Base-by-base conservation (phyloP, 371 early-diverging fungal species). In the Mucor sp. region DNA sequence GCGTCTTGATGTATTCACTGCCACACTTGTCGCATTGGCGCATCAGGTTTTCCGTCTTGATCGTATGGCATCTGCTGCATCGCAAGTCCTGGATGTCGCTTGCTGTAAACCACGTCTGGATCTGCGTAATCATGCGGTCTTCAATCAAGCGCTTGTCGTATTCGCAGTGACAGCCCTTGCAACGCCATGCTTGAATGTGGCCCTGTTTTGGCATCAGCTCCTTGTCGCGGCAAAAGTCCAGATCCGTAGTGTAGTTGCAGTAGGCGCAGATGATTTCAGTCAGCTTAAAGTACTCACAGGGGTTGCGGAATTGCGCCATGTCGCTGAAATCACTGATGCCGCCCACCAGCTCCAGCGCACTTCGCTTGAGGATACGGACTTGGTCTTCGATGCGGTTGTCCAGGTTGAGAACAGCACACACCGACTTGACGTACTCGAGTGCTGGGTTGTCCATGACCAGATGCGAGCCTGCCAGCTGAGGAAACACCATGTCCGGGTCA, bases 171-270 rank as follows among this genome's bases (percentile, higher is more conserved):
- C 97, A 97, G 11, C 79, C 88, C 30, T 85, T 78, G 70, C 97
- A 85, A 7, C 60, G 72, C 85, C 73, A 84, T 35, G 66, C 71
- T 62, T 35, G 75, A 63, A 64, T 69, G 12, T 80, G 74, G 17
- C 80, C 86, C 63, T 81, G 67, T 35, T 70, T 67, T 6, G 92
- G 88, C 65, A 91, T 64, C 60, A 93, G 63, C 47, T 87, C 89
- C 35, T 83, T 82, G 63, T 97, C 95, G 23, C 95, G 88, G 61
- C 94, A 94, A 63, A 98, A 87, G 74, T 98, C 97, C 57, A 97
- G 73, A 75, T 98, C 97, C 6, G 90, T 85, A 50, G 89, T 83
- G 65, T 85, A 85, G 67, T 91, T 90, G 76, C 99, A 98, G 64
- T 86, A 92, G 35, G 86, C 84, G 74, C 99, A 98, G 25, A 94